A percentile compares a stretch with the other conserved stretches of the same genome.
Evolutionary conservation across 2,329 filamentous ascomycete species (phyloP).

Genomic region (Epicoccum nigrum): DNA sequence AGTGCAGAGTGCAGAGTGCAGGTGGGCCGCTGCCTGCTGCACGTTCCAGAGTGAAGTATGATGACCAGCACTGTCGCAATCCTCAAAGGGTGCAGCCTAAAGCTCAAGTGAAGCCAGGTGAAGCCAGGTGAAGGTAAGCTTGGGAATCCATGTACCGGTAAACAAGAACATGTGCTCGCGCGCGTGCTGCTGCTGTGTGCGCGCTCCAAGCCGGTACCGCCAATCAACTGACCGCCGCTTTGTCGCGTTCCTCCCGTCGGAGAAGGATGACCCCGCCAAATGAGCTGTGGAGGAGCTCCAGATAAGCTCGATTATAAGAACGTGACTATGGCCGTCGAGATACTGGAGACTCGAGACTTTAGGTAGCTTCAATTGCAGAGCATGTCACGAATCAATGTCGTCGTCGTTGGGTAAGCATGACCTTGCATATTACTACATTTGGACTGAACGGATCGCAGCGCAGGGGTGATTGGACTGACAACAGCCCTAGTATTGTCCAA

Average conservation of each 20-base stretch:
- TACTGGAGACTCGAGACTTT: background rate
- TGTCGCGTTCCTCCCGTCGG: background rate
- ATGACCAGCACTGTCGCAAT: background rate
- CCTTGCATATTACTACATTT: conserved; percentile 2
- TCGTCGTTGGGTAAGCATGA: conserved; percentile 55
- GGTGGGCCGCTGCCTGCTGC: conserved; percentile 7
- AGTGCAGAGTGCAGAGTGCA: too few species aligned
- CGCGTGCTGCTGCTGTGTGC: conserved; percentile 27
- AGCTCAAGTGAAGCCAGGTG: background rate
- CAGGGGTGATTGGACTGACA: conserved; percentile 70
- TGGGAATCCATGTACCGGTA: conserved; percentile 10
- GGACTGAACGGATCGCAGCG: conserved; percentile 51
- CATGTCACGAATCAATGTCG: conserved; percentile 45
- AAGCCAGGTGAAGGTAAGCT: conserved; percentile 7
- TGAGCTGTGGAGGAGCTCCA: conserved; percentile 1
- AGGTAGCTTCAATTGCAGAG: background rate
- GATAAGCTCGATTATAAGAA: conserved; percentile 9
- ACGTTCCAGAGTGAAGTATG: conserved; percentile 4
- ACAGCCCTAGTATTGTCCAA: conserved; percentile 67
- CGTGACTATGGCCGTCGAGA: background rate
- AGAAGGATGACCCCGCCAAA: conserved; percentile 10
- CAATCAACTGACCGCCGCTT: background rate
- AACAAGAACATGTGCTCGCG: conserved; percentile 33
- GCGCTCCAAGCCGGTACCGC: conserved; percentile 10
- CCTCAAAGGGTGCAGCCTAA: conserved; percentile 9